Percentiles rank a stretch among this genome's conserved stretches.
Evolutionary conservation across 1,284 basidiomycete genomes (phyloP).

Genomic region (Irpex rosettiformis): DNA sequence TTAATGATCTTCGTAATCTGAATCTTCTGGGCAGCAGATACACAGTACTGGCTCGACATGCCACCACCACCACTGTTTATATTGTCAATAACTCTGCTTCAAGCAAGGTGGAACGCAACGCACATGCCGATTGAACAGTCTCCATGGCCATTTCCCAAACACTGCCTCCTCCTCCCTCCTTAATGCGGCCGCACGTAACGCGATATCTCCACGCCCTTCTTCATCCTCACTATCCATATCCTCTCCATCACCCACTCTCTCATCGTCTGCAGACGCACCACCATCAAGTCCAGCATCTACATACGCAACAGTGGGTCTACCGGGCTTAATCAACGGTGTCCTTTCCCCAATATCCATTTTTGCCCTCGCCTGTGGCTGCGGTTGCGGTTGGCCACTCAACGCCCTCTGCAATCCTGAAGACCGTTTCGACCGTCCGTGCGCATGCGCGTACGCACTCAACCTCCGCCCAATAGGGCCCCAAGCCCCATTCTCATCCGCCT

Average conservation of each 20-base stretch:
- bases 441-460: slow-evolving; percentile 36
- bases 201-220: slow-evolving; percentile 31
- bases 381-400: background rate
- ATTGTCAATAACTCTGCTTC: background rate
- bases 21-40: slow-evolving; percentile 42
- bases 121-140: slow-evolving; percentile 66
- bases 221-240: slow-evolving; percentile 27
- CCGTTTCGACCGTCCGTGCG: slow-evolving; percentile 25
- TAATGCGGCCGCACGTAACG: slow-evolving; percentile 30
- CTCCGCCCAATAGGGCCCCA: slow-evolving; percentile 60
- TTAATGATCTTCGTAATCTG: slow-evolving; percentile 31
- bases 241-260: slow-evolving; percentile 9
- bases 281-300: slow-evolving; percentile 17
- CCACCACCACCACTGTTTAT: slow-evolving; percentile 76
- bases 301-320: slow-evolving; percentile 13
- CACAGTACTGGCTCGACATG: slow-evolving; percentile 58
- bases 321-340: slow-evolving; percentile 27
- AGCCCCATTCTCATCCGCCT: slow-evolving; percentile 45
- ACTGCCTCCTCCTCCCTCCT: slow-evolving; percentile 36
- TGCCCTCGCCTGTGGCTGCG: slow-evolving; percentile 3
- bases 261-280: slow-evolving; percentile 15
- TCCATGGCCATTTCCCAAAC: slow-evolving; percentile 67
- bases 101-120: slow-evolving; percentile 28
- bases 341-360: slow-evolving; percentile 25
- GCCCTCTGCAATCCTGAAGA: slow-evolving; percentile 3